A percentile compares a stretch with the other conserved stretches of the same genome.
Evolutionary conservation across 306 rosid genomes (phyloP).

Genomic region (Gleditsia sinensis): DNA sequence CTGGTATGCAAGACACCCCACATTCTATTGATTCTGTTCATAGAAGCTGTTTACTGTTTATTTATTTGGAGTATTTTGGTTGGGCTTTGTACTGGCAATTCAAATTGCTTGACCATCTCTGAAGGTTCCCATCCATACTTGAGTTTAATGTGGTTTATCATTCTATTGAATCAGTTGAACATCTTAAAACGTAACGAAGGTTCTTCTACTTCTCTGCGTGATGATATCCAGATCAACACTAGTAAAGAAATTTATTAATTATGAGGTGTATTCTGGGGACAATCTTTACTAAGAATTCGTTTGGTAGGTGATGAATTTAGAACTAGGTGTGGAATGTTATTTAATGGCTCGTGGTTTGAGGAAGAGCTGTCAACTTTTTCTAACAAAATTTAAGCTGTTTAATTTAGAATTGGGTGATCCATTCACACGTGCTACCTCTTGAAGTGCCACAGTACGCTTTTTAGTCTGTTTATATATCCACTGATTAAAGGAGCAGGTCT

Average conservation of each 20-base stretch:
- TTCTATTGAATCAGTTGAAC: constrained; percentile 3
- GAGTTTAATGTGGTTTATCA: constrained; percentile 15
- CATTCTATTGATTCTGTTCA: constrained; percentile 22
- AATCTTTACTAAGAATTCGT: neutral
- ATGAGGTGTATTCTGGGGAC: neutral
- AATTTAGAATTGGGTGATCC: neutral
- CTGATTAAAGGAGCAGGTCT: neutral
- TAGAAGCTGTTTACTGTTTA: neutral
- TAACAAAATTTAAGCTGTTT: constrained; percentile 10
- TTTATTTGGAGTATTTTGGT: constrained; percentile 17
- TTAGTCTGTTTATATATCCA: constrained; percentile 7
- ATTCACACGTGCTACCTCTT: neutral
- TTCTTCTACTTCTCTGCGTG: neutral
- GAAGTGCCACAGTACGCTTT: neutral
- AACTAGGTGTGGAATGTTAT: constrained; percentile 17
- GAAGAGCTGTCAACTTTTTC: neutral
- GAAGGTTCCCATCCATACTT: neutral
- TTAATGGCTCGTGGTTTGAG: constrained; percentile 6
- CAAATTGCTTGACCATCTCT: constrained; percentile 13
- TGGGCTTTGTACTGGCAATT: constrained; percentile 20
- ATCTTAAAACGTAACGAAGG: neutral
- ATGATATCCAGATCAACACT: constrained; percentile 12
- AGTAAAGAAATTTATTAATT: neutral
- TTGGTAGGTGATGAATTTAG: constrained; percentile 12
- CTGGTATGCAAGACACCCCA: constrained; percentile 36